Percentiles rank a stretch among this genome's conserved stretches.
Evolutionary conservation across 1,284 basidiomycete species (phyloP).

Genomic region (Prillingera fragicola): DNA sequence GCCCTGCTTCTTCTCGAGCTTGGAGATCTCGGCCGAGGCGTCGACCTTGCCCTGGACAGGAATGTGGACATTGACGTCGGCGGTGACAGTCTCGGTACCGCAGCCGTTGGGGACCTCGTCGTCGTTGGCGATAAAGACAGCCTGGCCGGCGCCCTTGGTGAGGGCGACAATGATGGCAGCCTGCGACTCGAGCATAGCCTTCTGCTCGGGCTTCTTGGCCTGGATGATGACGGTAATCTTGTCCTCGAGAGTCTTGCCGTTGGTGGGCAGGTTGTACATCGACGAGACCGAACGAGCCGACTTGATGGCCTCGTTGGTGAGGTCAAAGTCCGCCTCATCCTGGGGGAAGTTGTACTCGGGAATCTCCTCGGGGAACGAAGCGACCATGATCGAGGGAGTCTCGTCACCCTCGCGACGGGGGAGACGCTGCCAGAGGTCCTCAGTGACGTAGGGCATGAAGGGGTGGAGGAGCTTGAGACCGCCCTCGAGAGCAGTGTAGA

Average conservation of each 20-base stretch:
- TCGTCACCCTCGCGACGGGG: conserved; percentile 76
- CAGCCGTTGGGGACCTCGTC: conserved; percentile 74
- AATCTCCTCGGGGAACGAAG: conserved; percentile 66
- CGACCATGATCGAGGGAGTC: conserved; percentile 82
- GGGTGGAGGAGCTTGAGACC: conserved; percentile 89
- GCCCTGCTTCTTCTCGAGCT: conserved; percentile 79
- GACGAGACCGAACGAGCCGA: conserved; percentile 79
- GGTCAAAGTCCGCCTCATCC: conserved; percentile 79
- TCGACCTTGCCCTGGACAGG: conserved; percentile 85
- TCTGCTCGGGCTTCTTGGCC: conserved; percentile 60
- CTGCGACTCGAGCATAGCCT: conserved; percentile 64
- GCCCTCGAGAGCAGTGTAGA: conserved; percentile 89
- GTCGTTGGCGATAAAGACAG: conserved; percentile 57
- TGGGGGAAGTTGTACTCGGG: conserved; percentile 60
- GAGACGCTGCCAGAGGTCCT: conserved; percentile 96
- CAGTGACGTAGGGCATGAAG: conserved; percentile 99
- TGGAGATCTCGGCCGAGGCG: conserved; percentile 73
- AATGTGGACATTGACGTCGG: conserved; percentile 69
- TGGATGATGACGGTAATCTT: conserved; percentile 71
- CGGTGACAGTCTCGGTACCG: conserved; percentile 72
- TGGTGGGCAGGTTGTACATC: conserved; percentile 83
- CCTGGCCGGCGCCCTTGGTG: conserved; percentile 80
- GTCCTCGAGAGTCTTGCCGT: conserved; percentile 53
- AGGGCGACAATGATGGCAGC: conserved; percentile 70
- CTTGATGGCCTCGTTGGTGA: conserved; percentile 74